phyloP scores from a whole-genome alignment of 257 asterid species.

The Solanum tarijense region DNA sequence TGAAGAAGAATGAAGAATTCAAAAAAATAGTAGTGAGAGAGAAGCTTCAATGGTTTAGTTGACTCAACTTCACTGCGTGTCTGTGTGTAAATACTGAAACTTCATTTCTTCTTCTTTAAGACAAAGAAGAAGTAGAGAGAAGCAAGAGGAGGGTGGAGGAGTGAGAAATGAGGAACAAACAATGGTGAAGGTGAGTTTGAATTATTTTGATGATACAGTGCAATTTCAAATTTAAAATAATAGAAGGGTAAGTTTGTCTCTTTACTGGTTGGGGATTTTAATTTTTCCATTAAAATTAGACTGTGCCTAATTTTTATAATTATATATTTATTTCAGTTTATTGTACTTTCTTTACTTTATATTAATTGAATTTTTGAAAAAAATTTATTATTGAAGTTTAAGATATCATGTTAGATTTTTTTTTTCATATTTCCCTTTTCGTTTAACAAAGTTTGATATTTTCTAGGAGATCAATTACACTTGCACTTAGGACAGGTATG shows the following conservation, averaged over 20 bases:
- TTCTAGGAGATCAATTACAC: neutral
- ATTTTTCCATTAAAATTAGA: neutral
- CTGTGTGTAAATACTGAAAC: neutral
- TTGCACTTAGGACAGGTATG: neutral
- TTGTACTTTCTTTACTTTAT: neutral
- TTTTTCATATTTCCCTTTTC: neutral
- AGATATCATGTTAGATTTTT: neutral
- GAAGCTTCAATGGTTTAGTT: neutral
- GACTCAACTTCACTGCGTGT: neutral
- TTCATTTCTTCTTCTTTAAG: conserved; percentile 48
- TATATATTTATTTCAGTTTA: no score
- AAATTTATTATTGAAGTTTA: no score
- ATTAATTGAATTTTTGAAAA: neutral
- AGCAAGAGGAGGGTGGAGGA: conserved; percentile 5
- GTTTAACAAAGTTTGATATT: no score
- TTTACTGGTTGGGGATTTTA: neutral
- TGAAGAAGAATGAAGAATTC: conserved; percentile 18
- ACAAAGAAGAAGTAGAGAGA: conserved; percentile 24
- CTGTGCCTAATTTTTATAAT: neutral
- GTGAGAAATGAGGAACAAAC: conserved; percentile 20
- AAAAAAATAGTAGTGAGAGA: neutral
- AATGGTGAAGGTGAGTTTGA: conserved; percentile 2
- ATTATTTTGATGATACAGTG: neutral
- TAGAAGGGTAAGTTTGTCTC: neutral
- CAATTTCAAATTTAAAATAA: conserved; percentile 22